A percentile compares a stretch with the other conserved stretches of the same genome.
Conservation (phyloP, 805 yeast species). For the Saccharomycopsis fibuligera region DNA sequence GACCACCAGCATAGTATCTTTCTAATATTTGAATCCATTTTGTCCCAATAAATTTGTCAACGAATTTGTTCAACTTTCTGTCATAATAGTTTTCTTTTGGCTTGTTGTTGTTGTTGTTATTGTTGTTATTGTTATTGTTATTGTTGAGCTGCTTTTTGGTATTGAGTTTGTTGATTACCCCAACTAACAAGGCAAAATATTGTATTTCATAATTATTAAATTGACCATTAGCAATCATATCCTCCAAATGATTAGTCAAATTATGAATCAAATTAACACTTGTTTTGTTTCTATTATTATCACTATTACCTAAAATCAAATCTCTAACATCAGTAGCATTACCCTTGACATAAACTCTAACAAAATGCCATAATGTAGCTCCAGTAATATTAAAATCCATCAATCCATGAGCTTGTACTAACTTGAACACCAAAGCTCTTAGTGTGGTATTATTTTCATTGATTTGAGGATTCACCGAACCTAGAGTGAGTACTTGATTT, state of each 20-base stretch:
- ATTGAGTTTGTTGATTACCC: slow-evolving; percentile 9
- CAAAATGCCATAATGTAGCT: slow-evolving; percentile 59
- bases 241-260: slow-evolving; percentile 34
- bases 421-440: slow-evolving; percentile 43
- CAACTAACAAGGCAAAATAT: slow-evolving; percentile 38
- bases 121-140: background rate
- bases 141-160: background rate
- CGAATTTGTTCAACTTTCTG: slow-evolving; percentile 31
- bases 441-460: slow-evolving; percentile 42
- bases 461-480: slow-evolving; percentile 68
- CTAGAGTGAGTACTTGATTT: slow-evolving; percentile 57
- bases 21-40: slow-evolving; percentile 60
- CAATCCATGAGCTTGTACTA: slow-evolving; percentile 47
- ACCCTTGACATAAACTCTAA: slow-evolving; percentile 43
- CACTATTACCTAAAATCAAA: slow-evolving; percentile 33
- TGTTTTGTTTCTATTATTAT: background rate
- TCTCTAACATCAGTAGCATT: slow-evolving; percentile 41
- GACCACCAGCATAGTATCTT: slow-evolving; percentile 49
- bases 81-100: slow-evolving; percentile 2
- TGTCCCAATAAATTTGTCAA: slow-evolving; percentile 46
- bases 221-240: slow-evolving; percentile 40
- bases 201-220: slow-evolving; percentile 41
- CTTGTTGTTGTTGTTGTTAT: background rate
- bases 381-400: slow-evolving; percentile 53
- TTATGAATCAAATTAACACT: slow-evolving; percentile 35